These are phyloP conservation scores for Cordyceps pruinosa DNA, from an alignment of 2,329 filamentous ascomycete species.

Conservation along the genomic window DNA sequence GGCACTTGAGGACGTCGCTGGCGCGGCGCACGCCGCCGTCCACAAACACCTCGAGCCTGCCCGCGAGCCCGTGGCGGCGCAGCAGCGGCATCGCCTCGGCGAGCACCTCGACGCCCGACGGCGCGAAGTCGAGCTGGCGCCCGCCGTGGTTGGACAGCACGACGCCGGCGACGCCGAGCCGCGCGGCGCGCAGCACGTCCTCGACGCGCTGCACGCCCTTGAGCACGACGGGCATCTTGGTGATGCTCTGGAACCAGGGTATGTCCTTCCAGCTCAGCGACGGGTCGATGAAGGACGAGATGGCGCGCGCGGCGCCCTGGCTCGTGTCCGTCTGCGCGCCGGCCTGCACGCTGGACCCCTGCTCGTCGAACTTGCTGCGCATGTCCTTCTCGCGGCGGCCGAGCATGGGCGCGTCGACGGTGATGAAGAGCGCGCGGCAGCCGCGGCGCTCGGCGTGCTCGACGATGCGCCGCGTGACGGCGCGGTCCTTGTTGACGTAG, in stretches of 20 bases:
- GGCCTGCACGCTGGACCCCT: slow-evolving; percentile 73
- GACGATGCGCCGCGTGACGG: slow-evolving; percentile 84
- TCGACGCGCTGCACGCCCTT: slow-evolving; percentile 97
- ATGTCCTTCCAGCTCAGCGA: slow-evolving; percentile 90
- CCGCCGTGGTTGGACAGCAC: slow-evolving; percentile 96
- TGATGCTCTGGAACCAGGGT: slow-evolving; percentile 85
- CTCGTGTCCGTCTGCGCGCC: slow-evolving; percentile 72
- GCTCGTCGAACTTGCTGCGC: slow-evolving; percentile 84
- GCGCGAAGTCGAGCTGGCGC: slow-evolving; percentile 85
- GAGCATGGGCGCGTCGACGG: slow-evolving; percentile 92
- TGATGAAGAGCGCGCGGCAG: slow-evolving; percentile 96
- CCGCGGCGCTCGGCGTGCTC: slow-evolving; percentile 85
- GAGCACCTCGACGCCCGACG: slow-evolving; percentile 81
- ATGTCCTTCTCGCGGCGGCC: slow-evolving; percentile 96
- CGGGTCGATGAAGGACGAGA: slow-evolving; percentile 95
- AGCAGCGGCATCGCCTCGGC: slow-evolving; percentile 90
- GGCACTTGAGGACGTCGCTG: slow-evolving; percentile 91
- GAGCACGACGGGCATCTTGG: slow-evolving; percentile 88
- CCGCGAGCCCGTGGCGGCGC: slow-evolving; percentile 63
- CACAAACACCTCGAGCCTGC: slow-evolving; percentile 78
- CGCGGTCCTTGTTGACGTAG: slow-evolving; percentile 93
- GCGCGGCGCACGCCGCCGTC: slow-evolving; percentile 87
- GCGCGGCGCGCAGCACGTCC: slow-evolving; percentile 82
- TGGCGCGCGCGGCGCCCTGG: slow-evolving; percentile 90
- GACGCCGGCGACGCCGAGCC: slow-evolving; percentile 76